Conservation (phyloP, 2,329 filamentous ascomycete genomes). For the Fusarium cicatricum region DNA sequence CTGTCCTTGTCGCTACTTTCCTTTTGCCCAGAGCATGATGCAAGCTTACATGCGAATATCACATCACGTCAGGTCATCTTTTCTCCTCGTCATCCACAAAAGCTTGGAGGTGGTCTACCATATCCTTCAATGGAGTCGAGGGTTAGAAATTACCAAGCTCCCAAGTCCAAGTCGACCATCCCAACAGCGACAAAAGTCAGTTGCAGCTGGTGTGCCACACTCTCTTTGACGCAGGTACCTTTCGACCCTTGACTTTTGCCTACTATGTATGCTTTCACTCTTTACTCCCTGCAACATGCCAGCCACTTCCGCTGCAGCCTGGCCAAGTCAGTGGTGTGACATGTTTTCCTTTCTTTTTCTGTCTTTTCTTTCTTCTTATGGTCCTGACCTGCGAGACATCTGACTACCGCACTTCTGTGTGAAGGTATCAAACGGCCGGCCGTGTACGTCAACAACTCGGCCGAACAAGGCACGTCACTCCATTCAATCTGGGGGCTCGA, state of each 20-base stretch:
- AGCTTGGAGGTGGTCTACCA: slow-evolving; percentile 1
- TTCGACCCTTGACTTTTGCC: background rate
- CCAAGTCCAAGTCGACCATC: background rate
- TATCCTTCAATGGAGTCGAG: slow-evolving; percentile 4
- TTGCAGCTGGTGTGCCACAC: slow-evolving; percentile 13
- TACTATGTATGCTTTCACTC: too few species aligned
- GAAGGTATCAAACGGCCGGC: slow-evolving; percentile 2
- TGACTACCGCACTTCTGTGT: slow-evolving; percentile 1
- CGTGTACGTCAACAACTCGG: slow-evolving; percentile 9
- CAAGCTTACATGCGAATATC: slow-evolving; percentile 11
- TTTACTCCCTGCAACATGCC: slow-evolving; percentile 8
- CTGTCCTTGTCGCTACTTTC: slow-evolving; percentile 1
- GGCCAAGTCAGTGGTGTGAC: slow-evolving; percentile 16
- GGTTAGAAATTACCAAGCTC: background rate
- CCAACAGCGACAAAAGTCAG: slow-evolving; percentile 3
- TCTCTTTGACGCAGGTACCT: slow-evolving; percentile 6
- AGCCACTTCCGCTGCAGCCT: slow-evolving; percentile 22
- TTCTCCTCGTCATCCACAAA: slow-evolving; percentile 4
- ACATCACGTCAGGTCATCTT: slow-evolving; percentile 24
- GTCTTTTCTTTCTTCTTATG: slow-evolving; percentile 8
- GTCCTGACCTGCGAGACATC: slow-evolving; percentile 12
- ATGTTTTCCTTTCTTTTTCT: slow-evolving; percentile 16
- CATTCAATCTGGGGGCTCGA: too few species aligned
- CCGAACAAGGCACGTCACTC: background rate
- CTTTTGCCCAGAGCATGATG: slow-evolving; percentile 6